Evolutionary conservation across 306 rosid genomes (phyloP).

Genomic region (Acacia confusa): DNA sequence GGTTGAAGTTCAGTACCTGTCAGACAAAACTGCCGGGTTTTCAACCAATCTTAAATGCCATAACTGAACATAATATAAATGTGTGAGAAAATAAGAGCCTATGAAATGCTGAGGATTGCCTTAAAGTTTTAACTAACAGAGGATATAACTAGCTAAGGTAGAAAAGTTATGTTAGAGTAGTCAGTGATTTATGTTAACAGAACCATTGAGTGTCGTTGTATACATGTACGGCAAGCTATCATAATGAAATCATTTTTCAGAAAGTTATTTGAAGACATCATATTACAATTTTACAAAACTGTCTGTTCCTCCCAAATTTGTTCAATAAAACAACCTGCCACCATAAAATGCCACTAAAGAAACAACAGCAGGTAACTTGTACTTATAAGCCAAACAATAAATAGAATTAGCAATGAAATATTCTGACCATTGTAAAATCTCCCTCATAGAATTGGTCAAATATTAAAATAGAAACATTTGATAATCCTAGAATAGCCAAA

Average conservation of each 20-base stretch:
- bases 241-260: neutral
- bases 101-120: neutral
- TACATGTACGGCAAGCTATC: neutral
- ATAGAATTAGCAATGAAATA: neutral
- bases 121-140: neutral
- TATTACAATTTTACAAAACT: neutral
- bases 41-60: neutral
- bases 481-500: constrained; percentile 14
- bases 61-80: neutral
- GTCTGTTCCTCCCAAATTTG: neutral
- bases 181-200: neutral
- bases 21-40: neutral
- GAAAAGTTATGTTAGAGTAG: neutral
- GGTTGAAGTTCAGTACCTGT: constrained; percentile 5
- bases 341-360: neutral
- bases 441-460: neutral
- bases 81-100: neutral
- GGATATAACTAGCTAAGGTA: neutral
- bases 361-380: neutral
- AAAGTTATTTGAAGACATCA: neutral
- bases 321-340: constrained; percentile 14
- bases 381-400: constrained; percentile 4
- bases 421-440: neutral
- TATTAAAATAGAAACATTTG: neutral
- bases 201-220: neutral